Conservation (phyloP, 208 protist genomes). For the Wallacemonas sp. region DNA sequence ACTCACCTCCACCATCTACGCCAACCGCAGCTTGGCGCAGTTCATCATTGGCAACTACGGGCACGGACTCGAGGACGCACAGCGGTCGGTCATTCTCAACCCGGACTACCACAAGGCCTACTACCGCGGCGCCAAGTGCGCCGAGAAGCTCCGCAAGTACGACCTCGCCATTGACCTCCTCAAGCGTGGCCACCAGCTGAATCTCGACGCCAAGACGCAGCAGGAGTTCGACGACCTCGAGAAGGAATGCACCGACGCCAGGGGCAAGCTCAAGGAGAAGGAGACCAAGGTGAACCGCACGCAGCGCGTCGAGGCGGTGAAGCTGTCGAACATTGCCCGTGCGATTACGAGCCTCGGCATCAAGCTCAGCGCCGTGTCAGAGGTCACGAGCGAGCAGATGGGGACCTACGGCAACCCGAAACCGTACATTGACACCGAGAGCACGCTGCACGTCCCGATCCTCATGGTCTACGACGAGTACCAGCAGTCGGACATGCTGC, state of each 20-base stretch:
- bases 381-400: constrained; percentile 89
- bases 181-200: constrained; percentile 35
- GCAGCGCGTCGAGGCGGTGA: constrained; percentile 44
- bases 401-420: constrained; percentile 69
- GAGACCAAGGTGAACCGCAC: constrained; percentile 36
- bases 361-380: constrained; percentile 37
- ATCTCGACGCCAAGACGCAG: neutral
- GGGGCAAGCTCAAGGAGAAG: constrained; percentile 27
- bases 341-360: constrained; percentile 72
- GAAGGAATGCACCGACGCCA: constrained; percentile 24
- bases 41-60: constrained; percentile 90
- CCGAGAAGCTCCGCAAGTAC: constrained; percentile 72
- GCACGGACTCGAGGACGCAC: constrained; percentile 79
- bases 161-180: constrained; percentile 70
- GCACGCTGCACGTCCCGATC: constrained; percentile 86
- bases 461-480: constrained; percentile 95
- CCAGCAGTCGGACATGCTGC: constrained; percentile 91
- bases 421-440: constrained; percentile 78
- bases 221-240: constrained; percentile 75
- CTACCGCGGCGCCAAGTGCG: constrained; percentile 81
- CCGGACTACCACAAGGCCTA: constrained; percentile 85
- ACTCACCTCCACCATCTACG: constrained; percentile 74
- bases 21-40: constrained; percentile 84
- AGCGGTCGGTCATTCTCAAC: constrained; percentile 79
- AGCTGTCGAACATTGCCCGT: constrained; percentile 61